A percentile compares a stretch with the other conserved stretches of the same genome.
These are phyloP conservation scores for Cercophora samala DNA, from an alignment of 495 filamentous ascomycete species.

Conservation along the genomic window DNA sequence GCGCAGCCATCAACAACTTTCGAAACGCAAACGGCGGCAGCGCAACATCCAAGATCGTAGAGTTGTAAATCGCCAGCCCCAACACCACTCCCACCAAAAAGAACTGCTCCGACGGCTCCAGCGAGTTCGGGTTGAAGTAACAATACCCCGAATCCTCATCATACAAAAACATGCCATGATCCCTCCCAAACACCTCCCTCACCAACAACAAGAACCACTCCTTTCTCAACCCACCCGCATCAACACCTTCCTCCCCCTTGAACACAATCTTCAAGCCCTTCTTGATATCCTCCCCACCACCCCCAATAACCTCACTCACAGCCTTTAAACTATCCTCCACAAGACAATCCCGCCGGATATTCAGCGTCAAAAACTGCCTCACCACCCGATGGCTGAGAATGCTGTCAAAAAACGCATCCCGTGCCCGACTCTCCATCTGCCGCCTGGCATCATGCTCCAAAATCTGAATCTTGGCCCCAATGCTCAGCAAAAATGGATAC, in stretches of 20 bases:
- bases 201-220: constrained; percentile 95
- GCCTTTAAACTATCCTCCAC: constrained; percentile 86
- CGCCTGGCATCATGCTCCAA: constrained; percentile 85
- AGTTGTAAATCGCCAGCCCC: constrained; percentile 94
- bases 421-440: constrained; percentile 87
- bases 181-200: constrained; percentile 86
- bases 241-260: constrained; percentile 83
- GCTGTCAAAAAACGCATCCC: constrained; percentile 89
- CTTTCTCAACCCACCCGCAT: constrained; percentile 87
- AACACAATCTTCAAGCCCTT: constrained; percentile 89
- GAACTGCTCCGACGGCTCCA: constrained; percentile 92
- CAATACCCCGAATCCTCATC: constrained; percentile 93
- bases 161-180: constrained; percentile 87
- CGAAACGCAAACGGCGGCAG: constrained; percentile 91
- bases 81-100: constrained; percentile 86
- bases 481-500: constrained; percentile 90
- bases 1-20: constrained; percentile 74
- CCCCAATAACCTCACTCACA: constrained; percentile 83
- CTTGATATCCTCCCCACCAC: constrained; percentile 83
- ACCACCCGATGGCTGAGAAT: constrained; percentile 70
- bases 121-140: constrained; percentile 91
- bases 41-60: constrained; percentile 87
- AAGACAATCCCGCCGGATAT: constrained; percentile 79
- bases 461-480: constrained; percentile 91
- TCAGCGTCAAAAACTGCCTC: constrained; percentile 76